Evolutionary conservation across 1,284 basidiomycete species (phyloP).

Genomic region (Boletus mariae): DNA sequence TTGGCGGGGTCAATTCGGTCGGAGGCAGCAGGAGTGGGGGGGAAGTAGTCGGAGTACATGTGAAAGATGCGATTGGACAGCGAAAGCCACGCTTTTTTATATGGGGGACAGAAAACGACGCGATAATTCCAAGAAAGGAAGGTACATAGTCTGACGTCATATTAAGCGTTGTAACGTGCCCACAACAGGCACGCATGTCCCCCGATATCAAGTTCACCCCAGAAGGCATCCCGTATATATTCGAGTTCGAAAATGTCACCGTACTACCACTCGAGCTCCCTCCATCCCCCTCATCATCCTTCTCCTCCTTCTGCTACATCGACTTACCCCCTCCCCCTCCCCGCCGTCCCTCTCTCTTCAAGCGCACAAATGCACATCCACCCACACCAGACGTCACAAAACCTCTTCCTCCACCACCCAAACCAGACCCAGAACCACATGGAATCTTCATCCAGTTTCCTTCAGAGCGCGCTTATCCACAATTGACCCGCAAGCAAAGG

Average conservation of each 20-base stretch:
- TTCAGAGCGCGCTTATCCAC: conserved; percentile 3
- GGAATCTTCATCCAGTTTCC: conserved; percentile 42
- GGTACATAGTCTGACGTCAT: conserved; percentile 26
- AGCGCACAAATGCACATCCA: conserved; percentile 12
- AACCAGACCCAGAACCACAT: conserved; percentile 6
- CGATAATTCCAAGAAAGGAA: conserved; percentile 28
- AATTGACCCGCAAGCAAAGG: conserved; percentile 29
- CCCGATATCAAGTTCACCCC: conserved; percentile 37
- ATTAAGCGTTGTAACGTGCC: too few relatives aligned
- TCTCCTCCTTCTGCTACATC: conserved; percentile 26
- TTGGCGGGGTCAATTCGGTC: conserved; percentile 8
- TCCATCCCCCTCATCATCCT: conserved; percentile 14
- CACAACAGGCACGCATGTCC: background rate
- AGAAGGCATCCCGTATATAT: conserved; percentile 37
- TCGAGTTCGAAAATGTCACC: conserved; percentile 44
- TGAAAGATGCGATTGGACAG: background rate
- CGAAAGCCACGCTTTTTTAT: too few relatives aligned
- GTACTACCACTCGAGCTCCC: conserved; percentile 20
- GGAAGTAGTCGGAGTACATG: conserved; percentile 29
- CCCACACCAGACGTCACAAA: conserved; percentile 8
- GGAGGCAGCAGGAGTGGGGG: conserved; percentile 18
- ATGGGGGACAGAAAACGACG: background rate
- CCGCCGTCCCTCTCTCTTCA: conserved; percentile 21
- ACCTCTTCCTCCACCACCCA: conserved; percentile 19
- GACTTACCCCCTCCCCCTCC: conserved; percentile 13